Percentiles rank a stretch among this genome's conserved stretches.
phyloP scores from a whole-genome alignment of 2,329 filamentous ascomycete species.

The Thermomyces lanuginosus region DNA sequence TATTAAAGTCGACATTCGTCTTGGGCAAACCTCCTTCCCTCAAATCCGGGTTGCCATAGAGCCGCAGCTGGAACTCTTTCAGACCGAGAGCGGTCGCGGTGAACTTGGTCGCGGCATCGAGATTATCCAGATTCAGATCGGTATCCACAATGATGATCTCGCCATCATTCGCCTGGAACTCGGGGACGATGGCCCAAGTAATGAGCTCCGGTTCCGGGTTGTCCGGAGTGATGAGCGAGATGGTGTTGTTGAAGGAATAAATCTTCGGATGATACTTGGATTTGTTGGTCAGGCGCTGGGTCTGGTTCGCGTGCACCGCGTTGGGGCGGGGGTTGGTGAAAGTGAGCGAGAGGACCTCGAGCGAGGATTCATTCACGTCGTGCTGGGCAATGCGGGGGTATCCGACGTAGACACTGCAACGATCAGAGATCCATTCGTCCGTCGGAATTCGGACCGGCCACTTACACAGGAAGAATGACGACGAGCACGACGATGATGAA shows the following conservation, averaged over 20 bases:
- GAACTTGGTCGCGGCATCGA: conserved; percentile 34
- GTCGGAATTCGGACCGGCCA: conserved; percentile 5
- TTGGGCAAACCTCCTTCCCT: conserved; percentile 35
- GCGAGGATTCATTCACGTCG: conserved; percentile 35
- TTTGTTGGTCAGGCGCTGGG: conserved; percentile 30
- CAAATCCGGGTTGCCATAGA: conserved; percentile 37
- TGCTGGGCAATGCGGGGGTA: conserved; percentile 43
- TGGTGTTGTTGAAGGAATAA: conserved; percentile 36
- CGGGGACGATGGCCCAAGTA: conserved; percentile 30
- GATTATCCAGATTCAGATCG: conserved; percentile 26
- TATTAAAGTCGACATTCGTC: conserved; percentile 38
- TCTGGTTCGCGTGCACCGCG: conserved; percentile 33
- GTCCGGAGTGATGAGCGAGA: conserved; percentile 30
- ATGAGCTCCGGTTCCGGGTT: too few species aligned
- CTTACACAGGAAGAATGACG: conserved; percentile 41
- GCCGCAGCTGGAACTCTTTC: conserved; percentile 33
- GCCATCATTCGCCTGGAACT: conserved; percentile 28
- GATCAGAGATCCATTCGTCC: not conserved
- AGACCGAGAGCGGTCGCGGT: conserved; percentile 32
- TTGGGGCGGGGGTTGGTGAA: conserved; percentile 36
- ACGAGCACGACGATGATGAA: conserved; percentile 37
- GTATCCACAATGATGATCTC: conserved; percentile 29
- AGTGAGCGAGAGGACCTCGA: conserved; percentile 35
- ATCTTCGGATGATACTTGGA: conserved; percentile 39
- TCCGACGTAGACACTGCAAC: conserved; percentile 40